Percentiles rank a stretch among this genome's conserved stretches.
Evolutionary conservation across 495 filamentous ascomycete genomes (phyloP).

Genomic region (Hypoxylon fragiforme): DNA sequence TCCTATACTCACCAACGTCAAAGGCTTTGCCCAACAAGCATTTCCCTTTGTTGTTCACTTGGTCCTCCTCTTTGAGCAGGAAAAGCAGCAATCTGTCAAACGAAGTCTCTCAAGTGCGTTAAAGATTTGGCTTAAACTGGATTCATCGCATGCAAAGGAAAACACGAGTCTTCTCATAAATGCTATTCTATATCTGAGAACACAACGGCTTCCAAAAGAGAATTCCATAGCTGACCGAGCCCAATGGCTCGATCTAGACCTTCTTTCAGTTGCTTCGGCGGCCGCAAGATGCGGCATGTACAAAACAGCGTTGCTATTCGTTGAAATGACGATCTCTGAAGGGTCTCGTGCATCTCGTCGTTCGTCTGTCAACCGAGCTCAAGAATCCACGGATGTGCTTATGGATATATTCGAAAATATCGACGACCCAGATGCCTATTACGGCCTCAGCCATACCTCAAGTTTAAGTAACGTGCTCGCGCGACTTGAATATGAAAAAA

Average conservation of each 20-base stretch:
- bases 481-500: constrained; percentile 86
- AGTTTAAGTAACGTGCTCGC: constrained; percentile 75
- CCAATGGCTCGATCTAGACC: constrained; percentile 85
- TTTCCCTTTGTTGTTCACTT: constrained; percentile 84
- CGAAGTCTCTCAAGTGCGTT: constrained; percentile 53
- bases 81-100: constrained; percentile 53
- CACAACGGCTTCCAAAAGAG: constrained; percentile 75
- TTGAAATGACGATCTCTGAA: constrained; percentile 69
- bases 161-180: constrained; percentile 67
- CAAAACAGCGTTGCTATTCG: constrained; percentile 81
- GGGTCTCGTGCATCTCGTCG: constrained; percentile 62
- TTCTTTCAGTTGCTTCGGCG: constrained; percentile 69
- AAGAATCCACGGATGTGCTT: constrained; percentile 66
- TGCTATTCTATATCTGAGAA: constrained; percentile 84
- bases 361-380: constrained; percentile 61
- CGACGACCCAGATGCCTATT: constrained; percentile 94
- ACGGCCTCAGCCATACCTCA: constrained; percentile 82
- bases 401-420: constrained; percentile 84
- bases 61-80: constrained; percentile 59
- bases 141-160: constrained; percentile 45
- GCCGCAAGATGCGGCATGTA: constrained; percentile 83
- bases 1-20: constrained; percentile 62
- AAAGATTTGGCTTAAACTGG: constrained; percentile 52
- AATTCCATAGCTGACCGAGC: constrained; percentile 74
- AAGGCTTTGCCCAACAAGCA: constrained; percentile 67